phyloP scores from a whole-genome alignment of 2,329 filamentous ascomycete genomes.

The Fusarium nodosum region DNA sequence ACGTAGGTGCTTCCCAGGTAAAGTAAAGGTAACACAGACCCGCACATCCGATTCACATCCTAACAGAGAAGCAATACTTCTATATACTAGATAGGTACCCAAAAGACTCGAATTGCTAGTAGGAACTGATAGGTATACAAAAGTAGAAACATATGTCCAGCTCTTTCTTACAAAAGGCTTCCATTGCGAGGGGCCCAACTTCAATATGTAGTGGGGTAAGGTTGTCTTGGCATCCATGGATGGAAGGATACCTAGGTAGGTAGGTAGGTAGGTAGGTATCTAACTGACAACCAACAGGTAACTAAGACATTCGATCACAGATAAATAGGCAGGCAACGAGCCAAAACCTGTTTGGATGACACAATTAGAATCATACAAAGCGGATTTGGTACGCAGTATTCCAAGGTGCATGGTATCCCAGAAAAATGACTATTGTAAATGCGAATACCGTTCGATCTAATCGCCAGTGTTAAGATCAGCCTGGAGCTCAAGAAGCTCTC shows the following conservation, averaged over 20 bases:
- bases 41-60: not conserved
- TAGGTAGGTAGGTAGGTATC: no score
- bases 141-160: not conserved
- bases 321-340: not conserved
- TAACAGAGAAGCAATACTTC: not conserved
- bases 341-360: not conserved
- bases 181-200: slow-evolving; percentile 9
- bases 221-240: slow-evolving; percentile 10
- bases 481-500: slow-evolving; percentile 40
- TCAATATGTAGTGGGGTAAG: slow-evolving; percentile 25
- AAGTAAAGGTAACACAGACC: not conserved
- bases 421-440: not conserved
- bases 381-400: no score
- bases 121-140: not conserved
- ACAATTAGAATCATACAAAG: not conserved
- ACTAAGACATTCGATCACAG: slow-evolving; percentile 3
- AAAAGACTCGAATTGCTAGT: not conserved
- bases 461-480: slow-evolving; percentile 29
- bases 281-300: not conserved
- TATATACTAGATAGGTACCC: not conserved
- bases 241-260: slow-evolving; percentile 3
- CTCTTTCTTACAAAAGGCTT: not conserved
- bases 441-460: slow-evolving; percentile 1
- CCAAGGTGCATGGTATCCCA: no score
- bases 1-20: not conserved